Evolutionary conservation across 768 basidiomycete genomes (phyloP).

Genomic region (Rhizopogon salebrosus): DNA sequence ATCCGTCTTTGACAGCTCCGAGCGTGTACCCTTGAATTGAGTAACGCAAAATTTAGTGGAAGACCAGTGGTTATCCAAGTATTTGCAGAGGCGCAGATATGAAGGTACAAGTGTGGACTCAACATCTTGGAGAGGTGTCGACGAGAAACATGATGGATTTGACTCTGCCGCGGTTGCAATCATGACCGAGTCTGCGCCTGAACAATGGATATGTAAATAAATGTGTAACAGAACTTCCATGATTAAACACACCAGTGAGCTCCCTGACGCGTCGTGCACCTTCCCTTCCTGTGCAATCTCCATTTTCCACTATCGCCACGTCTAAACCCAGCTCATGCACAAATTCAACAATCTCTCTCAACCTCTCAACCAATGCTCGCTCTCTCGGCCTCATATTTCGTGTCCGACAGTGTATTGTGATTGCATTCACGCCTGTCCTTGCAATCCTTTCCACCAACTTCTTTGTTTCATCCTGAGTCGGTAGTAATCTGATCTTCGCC

Average conservation of each 20-base stretch:
- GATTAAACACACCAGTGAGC: conserved; percentile 56
- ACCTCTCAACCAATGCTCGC: conserved; percentile 67
- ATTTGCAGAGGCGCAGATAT: conserved; percentile 69
- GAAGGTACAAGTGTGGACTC: conserved; percentile 64
- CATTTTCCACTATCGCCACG: conserved; percentile 91
- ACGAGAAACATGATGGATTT: conserved; percentile 85
- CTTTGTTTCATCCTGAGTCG: conserved; percentile 82
- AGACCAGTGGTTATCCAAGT: conserved; percentile 74
- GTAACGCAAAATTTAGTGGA: conserved; percentile 84
- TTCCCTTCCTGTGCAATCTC: conserved; percentile 77
- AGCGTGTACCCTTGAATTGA: conserved; percentile 71
- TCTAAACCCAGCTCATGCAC: conserved; percentile 69
- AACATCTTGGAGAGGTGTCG: conserved; percentile 61
- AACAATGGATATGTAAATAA: neutral
- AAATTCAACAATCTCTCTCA: conserved; percentile 83
- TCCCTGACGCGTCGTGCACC: conserved; percentile 73
- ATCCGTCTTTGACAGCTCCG: conserved; percentile 52
- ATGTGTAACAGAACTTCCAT: neutral
- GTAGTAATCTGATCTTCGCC: conserved; percentile 88
- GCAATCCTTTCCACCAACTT: conserved; percentile 86
- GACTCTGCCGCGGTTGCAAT: conserved; percentile 92
- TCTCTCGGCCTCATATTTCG: conserved; percentile 85
- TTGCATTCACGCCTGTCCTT: conserved; percentile 77
- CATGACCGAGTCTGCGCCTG: conserved; percentile 90
- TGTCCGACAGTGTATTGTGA: conserved; percentile 96